Base-by-base conservation (phyloP, 2,329 filamentous ascomycete genomes). In the Amesomyces nigricolor region DNA sequence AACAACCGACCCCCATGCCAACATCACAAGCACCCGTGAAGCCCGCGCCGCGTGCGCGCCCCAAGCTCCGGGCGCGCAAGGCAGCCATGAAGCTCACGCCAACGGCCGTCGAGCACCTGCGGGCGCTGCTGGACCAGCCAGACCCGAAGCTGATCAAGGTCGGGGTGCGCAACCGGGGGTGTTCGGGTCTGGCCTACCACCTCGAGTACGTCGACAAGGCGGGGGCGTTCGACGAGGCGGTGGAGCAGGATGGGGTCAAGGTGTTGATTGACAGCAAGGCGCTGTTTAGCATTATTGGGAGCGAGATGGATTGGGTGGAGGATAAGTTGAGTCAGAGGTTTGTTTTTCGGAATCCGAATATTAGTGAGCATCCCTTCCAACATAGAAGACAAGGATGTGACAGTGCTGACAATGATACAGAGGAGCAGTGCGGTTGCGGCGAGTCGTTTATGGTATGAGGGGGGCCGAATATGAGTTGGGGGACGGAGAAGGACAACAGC, bases 221-320 rank as follows among this genome's bases (percentile, higher is more conserved):
- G 0, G 90, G 85, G 4, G 77, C 81, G 38, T 92, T 97, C 65
- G 94, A 99, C 66, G 94, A 99, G 72, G 79, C 86, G 50, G 90
- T 99, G 1, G 91, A 95, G 68, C 94, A 99, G 70, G 94, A 97
- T 66, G 94, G 92, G 0, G 92, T 99, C 55, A 92, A 89, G 73
- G 92, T 99, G 35, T 71, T 97, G 69, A 94, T 99, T 55, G 94
- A 99, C 71, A 95, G 89, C 78, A 97, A 96, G 76, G 94, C 94
- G 42, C 75, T 99, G 48, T 91, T 99, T 70, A 97, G 92, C 72
- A 97, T 99, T 52, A 96, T 99, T 65, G 94, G 94, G 5, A 96
- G 88, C 68, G 92, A 97, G 74, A 99, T 99, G 94, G 94, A 99
- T 68, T 99, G 92, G 91, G 80, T 92, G 10, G 91, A 97, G 73